Conservation (phyloP, 257 asterid species). For the Misopates orontium region DNA sequence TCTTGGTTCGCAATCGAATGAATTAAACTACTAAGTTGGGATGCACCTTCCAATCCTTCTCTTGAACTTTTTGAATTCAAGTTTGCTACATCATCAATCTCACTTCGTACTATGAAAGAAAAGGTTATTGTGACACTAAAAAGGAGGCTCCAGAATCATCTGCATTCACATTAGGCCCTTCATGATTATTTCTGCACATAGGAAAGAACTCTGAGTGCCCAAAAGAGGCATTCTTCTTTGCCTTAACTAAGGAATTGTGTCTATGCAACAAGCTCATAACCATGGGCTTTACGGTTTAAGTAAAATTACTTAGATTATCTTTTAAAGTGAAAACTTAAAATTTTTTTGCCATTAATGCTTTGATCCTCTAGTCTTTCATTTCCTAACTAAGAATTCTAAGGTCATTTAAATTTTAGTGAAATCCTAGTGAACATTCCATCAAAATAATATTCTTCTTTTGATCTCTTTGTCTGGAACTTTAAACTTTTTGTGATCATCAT, state of each 20-base stretch:
- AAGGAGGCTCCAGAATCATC: neutral
- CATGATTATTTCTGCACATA: neutral
- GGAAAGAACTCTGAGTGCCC: neutral
- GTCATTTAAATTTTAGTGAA: no score
- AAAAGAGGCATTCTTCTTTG: neutral
- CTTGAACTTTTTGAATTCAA: neutral
- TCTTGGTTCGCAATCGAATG: neutral
- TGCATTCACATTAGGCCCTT: neutral
- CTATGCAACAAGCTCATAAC: neutral
- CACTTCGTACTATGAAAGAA: no score
- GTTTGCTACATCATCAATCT: slow-evolving; percentile 1
- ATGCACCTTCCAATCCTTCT: neutral
- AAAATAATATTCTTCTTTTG: no score
- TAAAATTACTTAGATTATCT: neutral
- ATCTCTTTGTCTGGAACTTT: no score
- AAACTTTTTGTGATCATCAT: no score
- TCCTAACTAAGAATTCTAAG: no score
- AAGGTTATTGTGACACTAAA: no score
- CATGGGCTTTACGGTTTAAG: slow-evolving; percentile 10
- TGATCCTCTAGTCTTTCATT: neutral
- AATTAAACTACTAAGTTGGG: slow-evolving; percentile 9
- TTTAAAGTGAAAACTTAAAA: neutral
- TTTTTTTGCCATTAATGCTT: slow-evolving; percentile 11
- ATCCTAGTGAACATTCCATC: no score
- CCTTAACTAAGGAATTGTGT: neutral